Conservation (phyloP, 2,329 filamentous ascomycete genomes). For the Monosporascus sp. region DNA sequence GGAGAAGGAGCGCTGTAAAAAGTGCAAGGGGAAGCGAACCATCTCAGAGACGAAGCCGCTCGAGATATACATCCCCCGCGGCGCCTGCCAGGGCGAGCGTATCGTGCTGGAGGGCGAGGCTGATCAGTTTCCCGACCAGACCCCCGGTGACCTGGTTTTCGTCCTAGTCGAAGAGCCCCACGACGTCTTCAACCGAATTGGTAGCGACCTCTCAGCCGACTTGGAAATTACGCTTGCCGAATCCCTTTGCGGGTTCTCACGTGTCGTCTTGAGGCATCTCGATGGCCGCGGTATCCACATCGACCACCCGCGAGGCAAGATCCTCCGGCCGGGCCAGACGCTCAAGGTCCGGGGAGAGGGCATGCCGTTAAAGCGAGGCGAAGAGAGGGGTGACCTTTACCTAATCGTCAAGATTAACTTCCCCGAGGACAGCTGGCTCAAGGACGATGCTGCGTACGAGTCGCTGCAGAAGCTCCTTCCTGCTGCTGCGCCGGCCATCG, state of each 20-base stretch:
- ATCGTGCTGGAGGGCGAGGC: slow-evolving; percentile 91
- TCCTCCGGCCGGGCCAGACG: slow-evolving; percentile 77
- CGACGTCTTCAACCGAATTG: slow-evolving; percentile 74
- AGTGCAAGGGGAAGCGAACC: slow-evolving; percentile 91
- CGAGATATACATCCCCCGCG: slow-evolving; percentile 92
- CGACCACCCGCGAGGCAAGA: slow-evolving; percentile 71
- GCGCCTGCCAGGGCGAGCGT: slow-evolving; percentile 78
- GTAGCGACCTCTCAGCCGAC: slow-evolving; percentile 77
- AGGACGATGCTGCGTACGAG: slow-evolving; percentile 64
- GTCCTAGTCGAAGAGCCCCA: slow-evolving; percentile 77
- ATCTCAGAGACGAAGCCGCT: slow-evolving; percentile 87
- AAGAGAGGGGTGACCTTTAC: slow-evolving; percentile 81
- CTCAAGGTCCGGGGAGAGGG: slow-evolving; percentile 85
- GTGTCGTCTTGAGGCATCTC: slow-evolving; percentile 85
- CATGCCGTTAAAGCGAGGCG: slow-evolving; percentile 87
- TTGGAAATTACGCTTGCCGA: slow-evolving; percentile 78
- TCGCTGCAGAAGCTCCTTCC: slow-evolving; percentile 74
- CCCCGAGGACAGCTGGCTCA: slow-evolving; percentile 79
- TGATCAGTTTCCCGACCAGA: slow-evolving; percentile 84
- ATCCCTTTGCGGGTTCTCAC: slow-evolving; percentile 81
- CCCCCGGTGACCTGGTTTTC: slow-evolving; percentile 91
- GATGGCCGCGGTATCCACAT: slow-evolving; percentile 88
- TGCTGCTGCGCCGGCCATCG: slow-evolving; percentile 52
- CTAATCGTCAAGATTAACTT: slow-evolving; percentile 82
- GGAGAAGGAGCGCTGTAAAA: slow-evolving; percentile 97